Base-by-base conservation (phyloP, 2,329 filamentous ascomycete genomes). In the Cordyceps sp. region DNA sequence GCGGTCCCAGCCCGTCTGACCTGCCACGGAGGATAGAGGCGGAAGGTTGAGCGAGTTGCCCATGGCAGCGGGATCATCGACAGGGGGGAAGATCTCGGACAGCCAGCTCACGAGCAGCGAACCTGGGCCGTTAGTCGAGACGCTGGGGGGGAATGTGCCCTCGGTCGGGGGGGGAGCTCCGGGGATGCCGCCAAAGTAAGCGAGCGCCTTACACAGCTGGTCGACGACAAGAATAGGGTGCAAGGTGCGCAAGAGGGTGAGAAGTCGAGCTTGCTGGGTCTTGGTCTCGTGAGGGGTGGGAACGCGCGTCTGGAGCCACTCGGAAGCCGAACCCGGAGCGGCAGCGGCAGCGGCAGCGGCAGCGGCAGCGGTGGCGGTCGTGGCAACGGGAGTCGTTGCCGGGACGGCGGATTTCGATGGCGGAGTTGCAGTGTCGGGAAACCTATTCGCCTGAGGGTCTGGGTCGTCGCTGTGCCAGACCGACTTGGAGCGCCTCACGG, bases 141-240 rank as follows among this genome's bases (percentile, higher is more conserved):
- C 62, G 40, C 72, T 76, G 18, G 59, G 54, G 2, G 72, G 71
- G 32, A 75, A 76, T 3, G 49, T 52, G 39, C 64, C 57, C 19
- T 59, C 48, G 0, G 61, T 58, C n/a, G 68, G 61, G 6, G 64
- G 60, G 7, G 65, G 64, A 5, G 62, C 64, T 19, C 62, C 64
- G 24, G 69, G 67, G 29, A 69, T 61, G 18, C 71, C 69, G 7
- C 73, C 72, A 48, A 76, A 77, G 41, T 71, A 75, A n/a, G 66
- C 62, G 33, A 77, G 45, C 2, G 68, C 72, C 41, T 66, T 74
- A 44, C 69, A 75, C 22, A 78, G 54, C 42, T 73, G 70, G 37
- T 76, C 69, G 15, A 75, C 70, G 1, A 77, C 66, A 4, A 59
- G 54, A 8, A 60, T 43, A 9, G 72, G 71, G 39, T 68, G 60